phyloP scores from a whole-genome alignment of 169 alveolate genomes.

The Eimeria brunetti region DNA sequence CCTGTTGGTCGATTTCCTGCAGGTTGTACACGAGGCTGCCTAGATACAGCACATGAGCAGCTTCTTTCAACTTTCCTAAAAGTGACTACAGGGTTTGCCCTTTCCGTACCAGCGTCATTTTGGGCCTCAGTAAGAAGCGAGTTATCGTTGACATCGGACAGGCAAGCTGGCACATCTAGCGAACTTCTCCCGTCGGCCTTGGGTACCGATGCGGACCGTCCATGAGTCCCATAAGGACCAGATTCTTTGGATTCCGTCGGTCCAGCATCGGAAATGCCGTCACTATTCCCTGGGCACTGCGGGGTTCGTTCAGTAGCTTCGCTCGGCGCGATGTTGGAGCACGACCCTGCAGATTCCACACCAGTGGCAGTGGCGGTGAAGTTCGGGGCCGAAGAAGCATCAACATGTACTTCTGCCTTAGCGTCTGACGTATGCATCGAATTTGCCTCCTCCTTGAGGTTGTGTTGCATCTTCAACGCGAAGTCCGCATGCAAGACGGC shows the following conservation, averaged over 20 bases:
- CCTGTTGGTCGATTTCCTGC: slow-evolving; percentile 17
- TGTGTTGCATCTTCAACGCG: slow-evolving; percentile 64
- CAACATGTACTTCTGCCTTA: neutral
- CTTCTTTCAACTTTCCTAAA: neutral
- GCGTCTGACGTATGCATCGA: slow-evolving; percentile 27
- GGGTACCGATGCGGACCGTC: neutral
- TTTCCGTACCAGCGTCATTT: neutral
- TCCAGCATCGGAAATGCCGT: neutral
- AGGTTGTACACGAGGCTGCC: slow-evolving; percentile 6
- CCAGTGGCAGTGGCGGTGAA: neutral
- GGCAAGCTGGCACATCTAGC: neutral
- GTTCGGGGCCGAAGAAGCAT: neutral
- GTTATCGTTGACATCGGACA: slow-evolving; percentile 1
- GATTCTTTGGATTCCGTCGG: neutral
- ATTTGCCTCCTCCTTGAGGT: slow-evolving; percentile 8
- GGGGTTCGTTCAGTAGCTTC: slow-evolving; percentile 31
- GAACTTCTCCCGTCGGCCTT: slow-evolving; percentile 9
- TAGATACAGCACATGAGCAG: neutral
- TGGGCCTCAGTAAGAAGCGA: neutral
- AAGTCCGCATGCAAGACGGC: slow-evolving; percentile 28
- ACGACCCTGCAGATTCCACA: slow-evolving; percentile 34
- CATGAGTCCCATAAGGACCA: neutral
- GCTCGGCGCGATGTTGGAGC: neutral
- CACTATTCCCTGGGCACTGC: slow-evolving; percentile 3
- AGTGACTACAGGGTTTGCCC: neutral